Percentiles rank a stretch among this genome's conserved stretches.
Conservation (phyloP, 257 asterid species). For the Capsicum baccatum region DNA sequence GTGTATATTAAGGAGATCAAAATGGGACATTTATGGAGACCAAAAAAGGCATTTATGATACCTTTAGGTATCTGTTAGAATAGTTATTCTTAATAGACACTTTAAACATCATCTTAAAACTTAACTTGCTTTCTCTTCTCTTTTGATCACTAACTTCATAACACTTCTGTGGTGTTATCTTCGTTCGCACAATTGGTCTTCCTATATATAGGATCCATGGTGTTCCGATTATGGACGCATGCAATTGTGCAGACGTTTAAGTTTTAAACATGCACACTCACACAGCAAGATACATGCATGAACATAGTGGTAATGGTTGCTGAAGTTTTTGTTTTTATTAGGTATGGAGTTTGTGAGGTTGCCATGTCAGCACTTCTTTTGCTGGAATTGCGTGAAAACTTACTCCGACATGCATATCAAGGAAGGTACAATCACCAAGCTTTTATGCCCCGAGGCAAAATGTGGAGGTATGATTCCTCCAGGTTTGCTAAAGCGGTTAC, state of each 20-base stretch:
- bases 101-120: neutral
- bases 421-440: constrained; percentile 81
- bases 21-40: neutral
- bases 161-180: neutral
- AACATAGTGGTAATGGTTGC: neutral
- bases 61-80: neutral
- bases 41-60: neutral
- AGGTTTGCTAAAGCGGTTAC: constrained; percentile 70
- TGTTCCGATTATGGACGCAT: neutral
- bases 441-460: constrained; percentile 77
- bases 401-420: constrained; percentile 66
- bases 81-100: neutral
- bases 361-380: constrained; percentile 87
- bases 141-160: neutral
- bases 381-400: constrained; percentile 77
- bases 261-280: neutral
- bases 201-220: neutral
- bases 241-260: neutral
- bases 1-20: neutral
- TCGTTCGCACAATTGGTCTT: neutral
- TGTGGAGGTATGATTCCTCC: constrained; percentile 93
- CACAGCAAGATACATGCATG: neutral
- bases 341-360: constrained; percentile 81
- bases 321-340: constrained; percentile 34
- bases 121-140: neutral